A percentile compares a stretch with the other conserved stretches of the same genome.
Evolutionary conservation across 768 basidiomycete genomes (phyloP).

Genomic region (Russula sp.): DNA sequence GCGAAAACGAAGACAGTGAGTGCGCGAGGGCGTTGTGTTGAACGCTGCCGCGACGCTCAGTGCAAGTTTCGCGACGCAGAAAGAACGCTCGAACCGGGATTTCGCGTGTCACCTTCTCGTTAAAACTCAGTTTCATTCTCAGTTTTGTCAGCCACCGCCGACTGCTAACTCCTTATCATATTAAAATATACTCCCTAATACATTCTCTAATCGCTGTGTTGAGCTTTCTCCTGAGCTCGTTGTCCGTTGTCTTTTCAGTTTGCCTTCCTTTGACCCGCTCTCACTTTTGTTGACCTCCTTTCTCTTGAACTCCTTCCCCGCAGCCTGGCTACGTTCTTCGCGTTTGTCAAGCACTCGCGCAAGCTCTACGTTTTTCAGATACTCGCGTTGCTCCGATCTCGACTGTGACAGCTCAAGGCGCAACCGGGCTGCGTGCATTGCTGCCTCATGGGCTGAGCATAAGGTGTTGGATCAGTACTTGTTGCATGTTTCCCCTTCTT

Average conservation of each 20-base stretch:
- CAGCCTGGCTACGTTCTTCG: slow-evolving; percentile 36
- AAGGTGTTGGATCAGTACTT: neutral
- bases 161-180: no score
- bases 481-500: neutral
- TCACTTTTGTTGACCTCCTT: slow-evolving; percentile 20
- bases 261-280: neutral
- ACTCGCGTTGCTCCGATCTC: slow-evolving; percentile 82
- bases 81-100: slow-evolving; percentile 25
- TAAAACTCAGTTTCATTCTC: slow-evolving; percentile 38
- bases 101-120: slow-evolving; percentile 25
- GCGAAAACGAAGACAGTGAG: slow-evolving; percentile 38
- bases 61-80: slow-evolving; percentile 58
- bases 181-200: slow-evolving; percentile 35
- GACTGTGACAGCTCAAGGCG: slow-evolving; percentile 89
- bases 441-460: slow-evolving; percentile 81
- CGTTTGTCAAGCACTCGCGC: slow-evolving; percentile 82
- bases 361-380: slow-evolving; percentile 90
- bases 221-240: neutral
- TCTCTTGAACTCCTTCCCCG: slow-evolving; percentile 35
- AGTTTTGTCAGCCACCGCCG: slow-evolving; percentile 12
- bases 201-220: neutral
- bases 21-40: slow-evolving; percentile 35
- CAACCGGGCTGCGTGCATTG: slow-evolving; percentile 80
- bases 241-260: neutral
- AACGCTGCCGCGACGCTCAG: slow-evolving; percentile 36